Evolutionary conservation across 345 rosid genomes (phyloP).

Genomic region (Combretum micranthum): DNA sequence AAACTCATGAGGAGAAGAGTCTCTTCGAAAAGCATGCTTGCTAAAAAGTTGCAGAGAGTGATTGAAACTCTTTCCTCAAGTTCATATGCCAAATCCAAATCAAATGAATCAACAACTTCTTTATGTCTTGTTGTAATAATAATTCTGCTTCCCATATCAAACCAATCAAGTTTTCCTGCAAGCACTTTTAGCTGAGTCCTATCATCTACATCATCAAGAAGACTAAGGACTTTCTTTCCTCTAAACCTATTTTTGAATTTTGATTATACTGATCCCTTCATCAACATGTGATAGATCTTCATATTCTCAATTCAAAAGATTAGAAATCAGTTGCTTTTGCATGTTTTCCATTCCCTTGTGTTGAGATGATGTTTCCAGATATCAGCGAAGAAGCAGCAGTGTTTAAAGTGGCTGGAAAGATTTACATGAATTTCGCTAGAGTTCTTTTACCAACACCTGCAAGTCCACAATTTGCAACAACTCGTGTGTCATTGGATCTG

Average conservation of each 20-base stretch:
- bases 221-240: constrained; percentile 15
- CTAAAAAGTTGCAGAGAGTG: constrained; percentile 19
- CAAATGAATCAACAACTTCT: constrained; percentile 11
- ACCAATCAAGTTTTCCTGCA: constrained; percentile 11
- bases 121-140: constrained; percentile 15
- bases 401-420: constrained; percentile 9
- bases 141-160: constrained; percentile 18
- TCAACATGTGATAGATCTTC: constrained; percentile 5
- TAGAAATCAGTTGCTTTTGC: not conserved
- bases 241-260: constrained; percentile 17
- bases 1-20: constrained; percentile 9
- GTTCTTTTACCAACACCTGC: constrained; percentile 35
- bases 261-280: constrained; percentile 17
- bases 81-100: constrained; percentile 15
- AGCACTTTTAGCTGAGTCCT: constrained; percentile 11
- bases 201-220: constrained; percentile 18
- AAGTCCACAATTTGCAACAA: constrained; percentile 23
- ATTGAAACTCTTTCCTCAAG: constrained; percentile 7
- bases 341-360: no score
- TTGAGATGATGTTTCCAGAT: not conserved
- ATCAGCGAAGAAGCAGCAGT: constrained; percentile 14
- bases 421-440: constrained; percentile 19
- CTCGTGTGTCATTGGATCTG: constrained; percentile 6
- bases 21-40: constrained; percentile 16
- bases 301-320: constrained; percentile 15